These are phyloP conservation scores for Sarocladiaceae sp. DNA, from an alignment of 2,329 filamentous ascomycete species.

Conservation along the genomic window DNA sequence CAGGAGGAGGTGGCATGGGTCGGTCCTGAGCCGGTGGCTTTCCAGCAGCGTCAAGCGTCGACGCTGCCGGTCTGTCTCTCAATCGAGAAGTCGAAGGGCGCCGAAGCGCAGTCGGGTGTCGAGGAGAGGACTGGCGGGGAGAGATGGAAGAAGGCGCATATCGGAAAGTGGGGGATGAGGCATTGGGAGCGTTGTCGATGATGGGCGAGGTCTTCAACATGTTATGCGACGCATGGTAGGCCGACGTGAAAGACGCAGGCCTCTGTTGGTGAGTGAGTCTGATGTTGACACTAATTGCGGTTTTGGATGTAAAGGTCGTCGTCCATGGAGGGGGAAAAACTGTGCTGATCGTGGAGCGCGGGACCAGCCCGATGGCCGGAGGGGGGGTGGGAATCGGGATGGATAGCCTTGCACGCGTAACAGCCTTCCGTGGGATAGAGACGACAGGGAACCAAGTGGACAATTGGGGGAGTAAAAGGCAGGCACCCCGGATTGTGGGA, in stretches of 20 bases:
- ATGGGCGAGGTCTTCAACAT: slow-evolving; percentile 56
- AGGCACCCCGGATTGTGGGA: slow-evolving; percentile 6
- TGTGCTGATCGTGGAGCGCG: slow-evolving; percentile 5
- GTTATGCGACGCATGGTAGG: slow-evolving; percentile 39
- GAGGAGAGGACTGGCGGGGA: slow-evolving; percentile 19
- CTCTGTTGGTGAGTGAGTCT: neutral
- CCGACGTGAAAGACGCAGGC: slow-evolving; percentile 15
- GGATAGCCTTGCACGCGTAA: neutral
- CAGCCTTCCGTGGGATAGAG: neutral
- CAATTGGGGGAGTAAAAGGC: neutral
- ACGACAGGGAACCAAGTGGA: neutral
- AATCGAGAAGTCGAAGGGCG: slow-evolving; percentile 21
- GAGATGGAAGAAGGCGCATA: slow-evolving; percentile 29
- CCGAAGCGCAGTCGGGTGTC: slow-evolving; percentile 19
- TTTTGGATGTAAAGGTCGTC: no score
- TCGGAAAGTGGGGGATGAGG: slow-evolving; percentile 45
- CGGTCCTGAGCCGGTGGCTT: neutral
- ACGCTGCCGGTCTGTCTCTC: neutral
- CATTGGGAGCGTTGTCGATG: slow-evolving; percentile 43
- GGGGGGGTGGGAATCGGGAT: neutral
- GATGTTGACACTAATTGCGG: no score
- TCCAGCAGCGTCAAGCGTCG: neutral
- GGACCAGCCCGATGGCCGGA: neutral
- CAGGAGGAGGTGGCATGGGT: slow-evolving; percentile 2
- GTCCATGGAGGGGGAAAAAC: slow-evolving; percentile 6